A percentile compares a stretch with the other conserved stretches of the same genome.
phyloP scores from a whole-genome alignment of 1,139 yeast species.

The Nakaseomyces glabratus region DNA sequence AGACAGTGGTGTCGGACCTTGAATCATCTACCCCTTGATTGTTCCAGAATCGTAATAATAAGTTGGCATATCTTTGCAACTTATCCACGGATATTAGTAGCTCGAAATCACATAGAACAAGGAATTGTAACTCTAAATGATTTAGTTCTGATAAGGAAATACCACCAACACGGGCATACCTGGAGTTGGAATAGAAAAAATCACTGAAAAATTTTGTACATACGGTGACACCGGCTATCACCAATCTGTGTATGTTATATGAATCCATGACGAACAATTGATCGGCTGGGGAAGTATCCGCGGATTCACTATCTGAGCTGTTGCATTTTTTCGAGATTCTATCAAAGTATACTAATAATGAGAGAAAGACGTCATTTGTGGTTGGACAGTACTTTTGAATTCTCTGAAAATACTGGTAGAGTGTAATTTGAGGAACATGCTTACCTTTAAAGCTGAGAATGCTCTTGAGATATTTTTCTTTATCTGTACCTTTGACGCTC shows the following conservation, averaged over 20 bases:
- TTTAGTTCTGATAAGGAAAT: conserved; percentile 88
- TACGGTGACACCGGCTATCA: conserved; percentile 94
- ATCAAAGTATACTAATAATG: conserved; percentile 86
- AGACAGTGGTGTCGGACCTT: too few relatives aligned
- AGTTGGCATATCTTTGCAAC: conserved; percentile 81
- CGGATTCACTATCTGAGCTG: conserved; percentile 5
- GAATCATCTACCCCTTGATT: conserved; percentile 10
- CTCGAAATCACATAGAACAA: conserved; percentile 74
- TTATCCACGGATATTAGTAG: conserved; percentile 86
- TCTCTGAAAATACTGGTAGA: conserved; percentile 81
- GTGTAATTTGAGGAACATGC: conserved; percentile 85
- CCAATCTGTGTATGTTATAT: conserved; percentile 85
- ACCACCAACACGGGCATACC: conserved; percentile 98
- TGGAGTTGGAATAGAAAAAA: conserved; percentile 87
- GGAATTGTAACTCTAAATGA: conserved; percentile 82
- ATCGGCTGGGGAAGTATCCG: neutral
- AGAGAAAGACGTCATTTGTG: conserved; percentile 88
- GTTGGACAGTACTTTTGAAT: conserved; percentile 95
- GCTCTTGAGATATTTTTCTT: conserved; percentile 15
- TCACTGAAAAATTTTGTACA: conserved; percentile 93
- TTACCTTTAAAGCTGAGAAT: conserved; percentile 92
- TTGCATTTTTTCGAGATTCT: conserved; percentile 86
- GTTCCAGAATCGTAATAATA: conserved; percentile 75
- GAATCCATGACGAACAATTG: conserved; percentile 83
- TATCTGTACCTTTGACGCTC: neutral